phyloP scores from a whole-genome alignment of 176 grass and related monocot species.

The Oryza nivara region DNA sequence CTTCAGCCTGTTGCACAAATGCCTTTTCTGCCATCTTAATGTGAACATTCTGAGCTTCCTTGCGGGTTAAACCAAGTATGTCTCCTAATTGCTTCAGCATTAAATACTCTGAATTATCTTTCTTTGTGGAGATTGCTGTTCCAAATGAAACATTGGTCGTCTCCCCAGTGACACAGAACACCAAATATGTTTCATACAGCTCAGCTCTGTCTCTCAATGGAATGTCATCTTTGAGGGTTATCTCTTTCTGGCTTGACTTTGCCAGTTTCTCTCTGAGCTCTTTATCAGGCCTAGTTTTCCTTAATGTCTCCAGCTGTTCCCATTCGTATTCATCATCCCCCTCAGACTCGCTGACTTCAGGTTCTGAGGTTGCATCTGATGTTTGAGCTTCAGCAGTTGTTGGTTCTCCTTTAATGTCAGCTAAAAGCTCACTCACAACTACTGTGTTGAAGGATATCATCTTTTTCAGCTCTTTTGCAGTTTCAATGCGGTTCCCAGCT shows the following conservation, averaged over 20 bases:
- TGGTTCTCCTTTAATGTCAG: slow-evolving; percentile 83
- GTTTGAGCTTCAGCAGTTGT: slow-evolving; percentile 53
- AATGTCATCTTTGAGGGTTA: slow-evolving; percentile 92
- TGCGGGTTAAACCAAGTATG: slow-evolving; percentile 81
- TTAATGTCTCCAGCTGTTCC: slow-evolving; percentile 74
- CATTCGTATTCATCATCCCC: slow-evolving; percentile 61
- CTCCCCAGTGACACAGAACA: slow-evolving; percentile 86
- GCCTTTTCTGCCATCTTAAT: slow-evolving; percentile 88
- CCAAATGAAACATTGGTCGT: slow-evolving; percentile 77
- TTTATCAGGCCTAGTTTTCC: slow-evolving; percentile 67
- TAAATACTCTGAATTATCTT: slow-evolving; percentile 73
- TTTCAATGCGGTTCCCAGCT: slow-evolving; percentile 77
- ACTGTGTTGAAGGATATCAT: slow-evolving; percentile 83
- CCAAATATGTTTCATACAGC: slow-evolving; percentile 82
- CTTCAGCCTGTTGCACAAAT: slow-evolving; percentile 94
- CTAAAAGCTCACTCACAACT: slow-evolving; percentile 81
- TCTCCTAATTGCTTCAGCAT: slow-evolving; percentile 81
- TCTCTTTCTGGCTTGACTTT: slow-evolving; percentile 82
- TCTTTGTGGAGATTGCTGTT: slow-evolving; percentile 65
- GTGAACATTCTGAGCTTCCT: slow-evolving; percentile 78
- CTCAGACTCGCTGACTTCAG: slow-evolving; percentile 54
- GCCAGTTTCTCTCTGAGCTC: slow-evolving; percentile 60
- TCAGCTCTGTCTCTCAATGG: slow-evolving; percentile 79
- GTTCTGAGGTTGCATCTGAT: slow-evolving; percentile 46
- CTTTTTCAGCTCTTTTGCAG: slow-evolving; percentile 91